Conservation (phyloP, 2,329 filamentous ascomycete species). For the Colletotrichum horii region DNA sequence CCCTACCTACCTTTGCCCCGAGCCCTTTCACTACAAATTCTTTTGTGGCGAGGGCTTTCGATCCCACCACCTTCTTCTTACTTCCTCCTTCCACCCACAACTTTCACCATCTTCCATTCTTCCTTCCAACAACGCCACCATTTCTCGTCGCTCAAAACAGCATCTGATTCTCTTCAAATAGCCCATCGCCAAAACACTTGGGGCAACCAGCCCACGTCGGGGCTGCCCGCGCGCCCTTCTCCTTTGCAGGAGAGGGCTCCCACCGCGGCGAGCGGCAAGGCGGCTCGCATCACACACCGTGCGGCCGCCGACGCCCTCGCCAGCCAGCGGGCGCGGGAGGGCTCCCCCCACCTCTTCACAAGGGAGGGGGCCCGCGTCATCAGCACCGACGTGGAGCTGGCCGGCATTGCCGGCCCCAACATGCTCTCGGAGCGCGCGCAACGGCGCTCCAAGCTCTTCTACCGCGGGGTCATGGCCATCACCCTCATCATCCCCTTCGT, state of each 20-base stretch:
- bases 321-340: not conserved
- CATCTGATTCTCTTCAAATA: not conserved
- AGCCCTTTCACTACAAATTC: not conserved
- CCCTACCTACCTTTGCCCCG: not conserved
- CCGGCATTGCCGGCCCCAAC: constrained; percentile 5
- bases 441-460: constrained; percentile 2
- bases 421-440: not conserved
- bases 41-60: not conserved
- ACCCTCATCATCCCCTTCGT: constrained; percentile 1
- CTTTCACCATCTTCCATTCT: not conserved
- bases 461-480: not conserved
- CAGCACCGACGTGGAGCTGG: constrained; percentile 17
- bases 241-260: not conserved
- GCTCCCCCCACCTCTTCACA: not conserved
- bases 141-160: not conserved
- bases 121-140: not conserved
- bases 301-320: not conserved
- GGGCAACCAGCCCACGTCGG: not conserved
- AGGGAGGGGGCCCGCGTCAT: not conserved
- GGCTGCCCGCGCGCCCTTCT: not conserved
- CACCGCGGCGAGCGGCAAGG: not conserved
- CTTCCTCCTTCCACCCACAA: not conserved
- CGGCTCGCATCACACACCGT: not conserved
- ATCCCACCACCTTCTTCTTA: not conserved
- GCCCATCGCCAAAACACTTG: not conserved